These are phyloP conservation scores for Trypanosoma avium DNA, from an alignment of 208 protist species.

Conservation along the genomic window DNA sequence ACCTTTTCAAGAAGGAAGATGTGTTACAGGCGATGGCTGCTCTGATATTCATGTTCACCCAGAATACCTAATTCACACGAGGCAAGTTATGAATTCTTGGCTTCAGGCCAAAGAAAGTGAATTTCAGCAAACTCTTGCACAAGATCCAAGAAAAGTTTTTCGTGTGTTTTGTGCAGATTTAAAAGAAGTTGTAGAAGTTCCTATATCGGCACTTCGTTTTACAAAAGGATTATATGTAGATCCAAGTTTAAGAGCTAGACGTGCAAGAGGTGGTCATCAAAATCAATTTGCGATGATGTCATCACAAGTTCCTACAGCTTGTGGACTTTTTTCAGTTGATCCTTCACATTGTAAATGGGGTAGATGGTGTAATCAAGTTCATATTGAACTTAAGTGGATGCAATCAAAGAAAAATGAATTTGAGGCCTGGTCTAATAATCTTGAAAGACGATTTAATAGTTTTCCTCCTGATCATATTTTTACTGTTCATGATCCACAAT, in stretches of 20 bases:
- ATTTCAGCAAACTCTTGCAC: slow-evolving; percentile 45
- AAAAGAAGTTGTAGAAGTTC: slow-evolving; percentile 81
- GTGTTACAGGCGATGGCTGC: slow-evolving; percentile 40
- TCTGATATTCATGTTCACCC: slow-evolving; percentile 61
- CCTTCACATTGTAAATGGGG: slow-evolving; percentile 80
- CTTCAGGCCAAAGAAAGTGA: slow-evolving; percentile 51
- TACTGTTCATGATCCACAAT: slow-evolving; percentile 75
- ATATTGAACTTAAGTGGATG: slow-evolving; percentile 78
- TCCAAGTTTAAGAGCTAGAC: slow-evolving; percentile 50
- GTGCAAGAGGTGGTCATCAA: slow-evolving; percentile 46
- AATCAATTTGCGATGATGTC: slow-evolving; percentile 36
- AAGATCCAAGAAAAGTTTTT: slow-evolving; percentile 48
- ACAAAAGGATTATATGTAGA: slow-evolving; percentile 81
- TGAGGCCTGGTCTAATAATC: slow-evolving; percentile 65
- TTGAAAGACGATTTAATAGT: slow-evolving; percentile 54
- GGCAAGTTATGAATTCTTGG: slow-evolving; percentile 59
- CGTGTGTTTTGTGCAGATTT: slow-evolving; percentile 78
- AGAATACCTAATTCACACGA: slow-evolving; percentile 49
- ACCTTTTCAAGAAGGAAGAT: slow-evolving; percentile 57
- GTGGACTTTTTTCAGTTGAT: slow-evolving; percentile 73
- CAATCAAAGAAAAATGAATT: slow-evolving; percentile 68
- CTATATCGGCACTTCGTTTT: slow-evolving; percentile 55
- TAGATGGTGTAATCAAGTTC: slow-evolving; percentile 88
- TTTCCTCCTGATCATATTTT: slow-evolving; percentile 57
- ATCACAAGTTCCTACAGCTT: slow-evolving; percentile 74